Base-by-base conservation (phyloP, 2,329 filamentous ascomycete species). In the Dothiorella sarmentorum region DNA sequence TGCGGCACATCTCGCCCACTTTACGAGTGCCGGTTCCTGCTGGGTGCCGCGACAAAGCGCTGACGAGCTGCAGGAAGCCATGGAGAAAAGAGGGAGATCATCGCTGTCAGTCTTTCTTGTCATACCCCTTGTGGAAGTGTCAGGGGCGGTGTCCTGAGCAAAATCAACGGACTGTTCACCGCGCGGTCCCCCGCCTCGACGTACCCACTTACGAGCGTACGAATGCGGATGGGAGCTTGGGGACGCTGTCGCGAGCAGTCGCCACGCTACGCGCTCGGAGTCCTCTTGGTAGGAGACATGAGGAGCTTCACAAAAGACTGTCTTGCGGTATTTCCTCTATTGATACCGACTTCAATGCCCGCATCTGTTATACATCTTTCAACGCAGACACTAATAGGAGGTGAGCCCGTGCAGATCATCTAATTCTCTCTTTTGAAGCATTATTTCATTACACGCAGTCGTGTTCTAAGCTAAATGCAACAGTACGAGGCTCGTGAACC, bases 1-100 rank as follows among this genome's bases (percentile, higher is more conserved):
- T 42, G 51, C 51, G 51, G 51, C 51, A 33, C 51, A 43, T 55
- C 51, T 55, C 31, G 37, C 31, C 45, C 47, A 35, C 47, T 10
- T 52, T 37, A 29, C 27, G 27, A n/a, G 45, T 15, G 29, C 45
- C 45, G 29, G 47, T 22, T 7, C 31, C 20, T 38, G 47, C 47
- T 52, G 47, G 17, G 26, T 13, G 31, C 47, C 47, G 47, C 47
- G n/a, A 35, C 47, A 38, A 38, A 38, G 33, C 47, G 47, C 47
- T 52, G 20, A 13, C 47, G 31, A 22, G 31, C 47, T 52, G 47
- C 47, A 44, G 7, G 31, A 20, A n/a, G 29, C 45, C 31, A 52
- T 18, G 47, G 31, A 52, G 40, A 20, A 43, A 43, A 26, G 47
- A 37, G 31, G 31, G 10, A 27, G 47, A 52, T 52, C 47, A 24